Base-by-base conservation (phyloP, 2,329 filamentous ascomycete species). In the Monosporascus sp. region DNA sequence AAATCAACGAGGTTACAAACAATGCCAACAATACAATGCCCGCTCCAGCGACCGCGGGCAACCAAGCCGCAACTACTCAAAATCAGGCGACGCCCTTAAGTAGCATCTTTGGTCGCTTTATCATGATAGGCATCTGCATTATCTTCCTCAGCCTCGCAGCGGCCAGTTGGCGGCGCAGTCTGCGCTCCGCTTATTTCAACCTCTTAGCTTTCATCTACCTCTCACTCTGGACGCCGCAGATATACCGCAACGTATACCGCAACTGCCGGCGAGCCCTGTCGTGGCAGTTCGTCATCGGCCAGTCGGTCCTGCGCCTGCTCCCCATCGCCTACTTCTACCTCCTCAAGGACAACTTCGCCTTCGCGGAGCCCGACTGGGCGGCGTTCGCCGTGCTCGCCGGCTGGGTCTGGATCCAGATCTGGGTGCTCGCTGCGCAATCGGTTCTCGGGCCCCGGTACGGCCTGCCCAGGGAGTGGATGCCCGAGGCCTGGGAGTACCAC, bases 401-500 rank as follows among this genome's bases (percentile, higher is more conserved):
- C 3, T 97, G 93, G 93, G 71, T 97, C 3, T 96, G 91, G 91
- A 59, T 91, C 14, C 94, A 99, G 71, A 81, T 95, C 24, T 82
- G 89, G 68, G 67, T 88, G 7, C 78, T 99, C n/a, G 83, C 77
- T 1, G 86, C 83, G 43, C 94, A 99, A 74, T 89, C 93, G 60
- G 77, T 96, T 16, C 75, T 97, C 3, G 93, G 94, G 0, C 91
- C 93, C 1, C 80, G 94, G n/a, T 93, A 94, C 73, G 91, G 91
- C 52, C 74, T 97, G 1, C 87, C 86, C 2, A 80, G 82, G 45
- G 80, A 82, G 49, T 87, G 84, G 83, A 75, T 78, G 56, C 81
- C 83, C n/a, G 81, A 85, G 53, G 90, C 88, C 1, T 99, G 96
- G 81, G 93, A 99, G 66, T 99, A 99, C 68, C 93, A 99, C 69